Conservation (phyloP, 495 filamentous ascomycete genomes). For the Penicillium diatomitis region DNA sequence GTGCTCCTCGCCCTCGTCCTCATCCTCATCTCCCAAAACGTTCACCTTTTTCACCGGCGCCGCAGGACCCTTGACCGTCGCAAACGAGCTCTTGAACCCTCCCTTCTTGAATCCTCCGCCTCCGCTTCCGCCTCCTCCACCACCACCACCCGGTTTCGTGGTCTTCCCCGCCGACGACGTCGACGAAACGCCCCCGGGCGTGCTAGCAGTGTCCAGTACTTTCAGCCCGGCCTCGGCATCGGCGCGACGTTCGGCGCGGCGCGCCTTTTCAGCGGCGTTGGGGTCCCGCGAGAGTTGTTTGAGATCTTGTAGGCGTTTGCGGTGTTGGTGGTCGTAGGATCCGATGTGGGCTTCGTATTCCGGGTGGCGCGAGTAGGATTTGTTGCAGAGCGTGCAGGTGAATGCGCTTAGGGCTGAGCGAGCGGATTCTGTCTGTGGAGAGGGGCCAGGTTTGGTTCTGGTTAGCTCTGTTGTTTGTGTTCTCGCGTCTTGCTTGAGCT, state of each 20-base stretch:
- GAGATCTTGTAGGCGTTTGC: constrained; percentile 54
- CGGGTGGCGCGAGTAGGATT: constrained; percentile 52
- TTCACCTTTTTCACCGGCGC: constrained; percentile 31
- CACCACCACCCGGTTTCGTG: constrained; percentile 4
- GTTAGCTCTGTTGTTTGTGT: neutral
- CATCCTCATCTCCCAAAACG: constrained; percentile 36
- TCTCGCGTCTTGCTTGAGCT: too few species aligned
- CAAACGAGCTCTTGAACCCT: constrained; percentile 55
- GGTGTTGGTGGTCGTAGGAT: constrained; percentile 54
- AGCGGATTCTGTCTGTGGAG: constrained; percentile 67
- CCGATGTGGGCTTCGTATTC: constrained; percentile 55
- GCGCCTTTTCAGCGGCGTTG: constrained; percentile 48
- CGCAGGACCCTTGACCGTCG: constrained; percentile 30
- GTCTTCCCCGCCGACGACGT: constrained; percentile 5
- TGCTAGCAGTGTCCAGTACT: constrained; percentile 19
- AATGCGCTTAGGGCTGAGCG: constrained; percentile 83
- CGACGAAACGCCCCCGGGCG: neutral
- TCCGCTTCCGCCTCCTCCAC: constrained; percentile 25
- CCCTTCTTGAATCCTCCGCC: constrained; percentile 52
- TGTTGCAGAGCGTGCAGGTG: constrained; percentile 59
- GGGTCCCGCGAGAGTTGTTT: constrained; percentile 53
- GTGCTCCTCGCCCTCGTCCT: constrained; percentile 10
- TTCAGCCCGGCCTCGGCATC: constrained; percentile 44
- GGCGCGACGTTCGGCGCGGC: constrained; percentile 61
- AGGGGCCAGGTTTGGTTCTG: neutral